A percentile compares a stretch with the other conserved stretches of the same genome.
These are phyloP conservation scores for Cynanchum wilfordii DNA, from an alignment of 257 asterid species.

Conservation along the genomic window DNA sequence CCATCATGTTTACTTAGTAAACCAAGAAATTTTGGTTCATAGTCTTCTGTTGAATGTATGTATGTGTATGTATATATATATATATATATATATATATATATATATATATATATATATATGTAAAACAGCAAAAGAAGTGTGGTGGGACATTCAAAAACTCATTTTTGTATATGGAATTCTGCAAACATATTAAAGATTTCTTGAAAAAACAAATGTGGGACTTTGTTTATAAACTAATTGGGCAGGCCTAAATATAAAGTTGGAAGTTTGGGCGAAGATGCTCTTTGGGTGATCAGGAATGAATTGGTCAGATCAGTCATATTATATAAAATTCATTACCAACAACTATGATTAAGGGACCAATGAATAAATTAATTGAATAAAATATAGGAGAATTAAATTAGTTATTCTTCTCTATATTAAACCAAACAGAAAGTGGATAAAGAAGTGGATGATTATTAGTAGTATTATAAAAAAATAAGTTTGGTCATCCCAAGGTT, in stretches of 20 bases:
- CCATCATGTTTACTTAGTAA: not conserved
- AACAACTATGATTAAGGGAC: no score
- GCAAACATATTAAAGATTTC: no score
- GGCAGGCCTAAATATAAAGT: not conserved
- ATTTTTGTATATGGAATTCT: not conserved
- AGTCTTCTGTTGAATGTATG: constrained; percentile 12
- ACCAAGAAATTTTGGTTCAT: constrained; percentile 1
- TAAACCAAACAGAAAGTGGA: not conserved
- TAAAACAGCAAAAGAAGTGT: not conserved
- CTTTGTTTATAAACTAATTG: not conserved
- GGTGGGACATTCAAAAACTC: not conserved
- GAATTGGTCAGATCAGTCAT: not conserved
- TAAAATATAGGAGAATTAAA: no score
- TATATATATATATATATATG: no score
- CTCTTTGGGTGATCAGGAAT: not conserved
- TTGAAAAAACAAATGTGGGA: no score
- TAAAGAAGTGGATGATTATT: not conserved
- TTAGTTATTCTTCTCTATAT: no score
- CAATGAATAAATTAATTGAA: no score
- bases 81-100: no score
- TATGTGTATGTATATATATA: not conserved
- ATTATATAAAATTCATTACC: not conserved
- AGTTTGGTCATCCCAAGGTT: not conserved
- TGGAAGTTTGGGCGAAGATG: no score
- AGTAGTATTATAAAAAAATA: not conserved